phyloP scores from a whole-genome alignment of 192 early-diverging fungal species.

The Mortierella hygrophila region DNA sequence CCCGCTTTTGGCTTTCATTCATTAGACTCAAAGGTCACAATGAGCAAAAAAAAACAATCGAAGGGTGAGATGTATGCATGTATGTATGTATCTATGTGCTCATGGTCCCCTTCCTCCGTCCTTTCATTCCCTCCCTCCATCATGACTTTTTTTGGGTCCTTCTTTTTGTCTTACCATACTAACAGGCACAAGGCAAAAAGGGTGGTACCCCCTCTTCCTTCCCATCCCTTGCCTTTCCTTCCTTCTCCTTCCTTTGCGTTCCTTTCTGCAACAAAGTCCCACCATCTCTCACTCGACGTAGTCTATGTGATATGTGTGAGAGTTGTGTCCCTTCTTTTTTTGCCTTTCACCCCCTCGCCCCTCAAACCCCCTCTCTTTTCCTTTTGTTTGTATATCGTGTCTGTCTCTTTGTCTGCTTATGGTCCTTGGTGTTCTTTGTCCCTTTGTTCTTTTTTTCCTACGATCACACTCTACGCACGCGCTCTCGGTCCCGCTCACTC shows the following conservation, averaged over 20 bases:
- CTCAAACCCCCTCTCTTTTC: neutral
- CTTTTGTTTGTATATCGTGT: constrained; percentile 5
- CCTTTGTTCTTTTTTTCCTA: neutral
- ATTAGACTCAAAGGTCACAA: neutral
- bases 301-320: neutral
- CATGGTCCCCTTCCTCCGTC: neutral
- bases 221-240: neutral
- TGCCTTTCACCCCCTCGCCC: neutral
- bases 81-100: neutral
- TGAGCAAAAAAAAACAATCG: neutral
- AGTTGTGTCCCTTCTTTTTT: neutral
- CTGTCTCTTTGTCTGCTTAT: neutral
- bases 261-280: neutral
- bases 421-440: neutral
- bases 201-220: neutral
- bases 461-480: constrained; percentile 9
- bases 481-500: neutral
- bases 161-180: constrained; percentile 3
- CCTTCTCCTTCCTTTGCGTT: neutral
- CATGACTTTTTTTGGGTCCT: neutral
- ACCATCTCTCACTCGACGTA: neutral
- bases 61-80: neutral
- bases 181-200: neutral
- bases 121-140: neutral
- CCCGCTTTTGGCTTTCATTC: constrained; percentile 1